phyloP scores from a whole-genome alignment of 345 rosid genomes.

The Populus nigra region DNA sequence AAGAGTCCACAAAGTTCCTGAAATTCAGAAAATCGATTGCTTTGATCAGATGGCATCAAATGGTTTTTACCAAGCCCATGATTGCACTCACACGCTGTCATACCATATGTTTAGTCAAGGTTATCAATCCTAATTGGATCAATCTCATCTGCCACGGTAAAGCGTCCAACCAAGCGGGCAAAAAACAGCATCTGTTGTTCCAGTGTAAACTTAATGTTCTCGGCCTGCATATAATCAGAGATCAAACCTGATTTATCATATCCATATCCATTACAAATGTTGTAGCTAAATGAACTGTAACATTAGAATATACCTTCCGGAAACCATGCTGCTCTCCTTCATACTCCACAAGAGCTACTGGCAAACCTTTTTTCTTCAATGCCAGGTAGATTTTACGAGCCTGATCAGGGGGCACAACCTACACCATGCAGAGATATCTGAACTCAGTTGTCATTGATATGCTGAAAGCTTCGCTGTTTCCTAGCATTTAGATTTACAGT shows the following conservation, averaged over 20 bases:
- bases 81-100: neutral
- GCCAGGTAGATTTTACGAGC: constrained; percentile 81
- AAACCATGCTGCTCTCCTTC: constrained; percentile 98
- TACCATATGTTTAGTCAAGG: constrained; percentile 44
- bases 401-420: constrained; percentile 92
- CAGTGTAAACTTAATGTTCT: constrained; percentile 82
- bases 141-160: constrained; percentile 72
- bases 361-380: constrained; percentile 76
- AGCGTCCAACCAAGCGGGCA: constrained; percentile 67
- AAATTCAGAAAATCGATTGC: neutral
- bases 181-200: constrained; percentile 94
- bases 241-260: constrained; percentile 3
- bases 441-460: neutral
- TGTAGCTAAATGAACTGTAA: neutral
- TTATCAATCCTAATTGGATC: constrained; percentile 69
- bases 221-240: constrained; percentile 52
- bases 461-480: too few relatives aligned
- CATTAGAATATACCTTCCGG: constrained; percentile 59
- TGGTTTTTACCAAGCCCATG: neutral
- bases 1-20: neutral
- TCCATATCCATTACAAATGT: neutral
- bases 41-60: neutral
- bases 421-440: constrained; percentile 16
- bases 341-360: constrained; percentile 91
- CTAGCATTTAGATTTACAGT: too few relatives aligned